Evolutionary conservation across 192 early-diverging fungal genomes (phyloP).

Genomic region (Rhizophagus sp.): DNA sequence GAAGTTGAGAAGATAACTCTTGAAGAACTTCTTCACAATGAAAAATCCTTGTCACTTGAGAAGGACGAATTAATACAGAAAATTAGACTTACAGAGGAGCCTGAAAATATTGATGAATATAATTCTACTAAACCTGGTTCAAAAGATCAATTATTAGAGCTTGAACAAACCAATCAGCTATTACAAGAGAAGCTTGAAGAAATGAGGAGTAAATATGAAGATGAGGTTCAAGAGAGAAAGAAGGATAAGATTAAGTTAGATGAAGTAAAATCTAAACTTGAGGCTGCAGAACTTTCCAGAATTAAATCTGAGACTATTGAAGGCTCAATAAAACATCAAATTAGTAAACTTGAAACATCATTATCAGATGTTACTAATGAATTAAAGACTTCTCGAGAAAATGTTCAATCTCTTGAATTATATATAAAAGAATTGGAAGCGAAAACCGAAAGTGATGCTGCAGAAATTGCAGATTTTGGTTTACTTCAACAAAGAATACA

Average conservation of each 20-base stretch:
- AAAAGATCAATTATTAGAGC: conserved; percentile 50
- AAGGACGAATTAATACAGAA: conserved; percentile 83
- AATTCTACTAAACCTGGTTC: conserved; percentile 56
- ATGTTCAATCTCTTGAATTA: conserved; percentile 62
- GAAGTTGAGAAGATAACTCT: conserved; percentile 69
- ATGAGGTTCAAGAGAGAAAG: conserved; percentile 60
- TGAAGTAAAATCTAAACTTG: conserved; percentile 53
- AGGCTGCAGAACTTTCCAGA: conserved; percentile 66
- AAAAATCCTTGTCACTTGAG: conserved; percentile 74
- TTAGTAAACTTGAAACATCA: conserved; percentile 69
- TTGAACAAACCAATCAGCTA: conserved; percentile 62
- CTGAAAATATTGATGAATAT: conserved; percentile 60
- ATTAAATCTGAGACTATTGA: conserved; percentile 80
- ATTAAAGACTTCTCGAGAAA: conserved; percentile 65
- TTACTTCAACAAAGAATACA: conserved; percentile 74
- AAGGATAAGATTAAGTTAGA: conserved; percentile 62
- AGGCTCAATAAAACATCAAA: conserved; percentile 58
- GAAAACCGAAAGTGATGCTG: conserved; percentile 73
- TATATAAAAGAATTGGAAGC: conserved; percentile 73
- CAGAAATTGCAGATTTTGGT: conserved; percentile 68
- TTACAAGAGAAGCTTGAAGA: conserved; percentile 58
- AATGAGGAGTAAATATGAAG: conserved; percentile 59
- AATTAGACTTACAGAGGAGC: conserved; percentile 63
- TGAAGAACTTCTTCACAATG: conserved; percentile 70
- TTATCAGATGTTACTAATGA: conserved; percentile 65